Evolutionary conservation across 2,329 filamentous ascomycete species (phyloP), one percentile per base, ranked within the genome.

Genomic region (Fusarium ambrosium): DNA sequence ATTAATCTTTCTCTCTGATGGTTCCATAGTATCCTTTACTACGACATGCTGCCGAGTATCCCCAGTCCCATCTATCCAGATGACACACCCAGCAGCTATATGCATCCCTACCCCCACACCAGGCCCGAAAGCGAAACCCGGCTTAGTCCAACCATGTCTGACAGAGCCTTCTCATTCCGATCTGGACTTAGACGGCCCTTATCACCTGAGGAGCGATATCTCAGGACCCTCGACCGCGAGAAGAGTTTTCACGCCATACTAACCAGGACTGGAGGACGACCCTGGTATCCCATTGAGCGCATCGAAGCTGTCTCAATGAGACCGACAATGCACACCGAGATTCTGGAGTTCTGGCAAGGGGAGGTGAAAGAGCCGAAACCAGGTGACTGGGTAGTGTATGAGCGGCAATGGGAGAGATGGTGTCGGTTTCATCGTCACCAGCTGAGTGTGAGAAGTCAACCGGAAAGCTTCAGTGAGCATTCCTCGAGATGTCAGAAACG

Each of bases 321-420:
- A 4, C 71, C 71, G 18, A 48, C 34, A 61, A 43, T 61, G 4
- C 61, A 73, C 27, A 4, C 24, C 3, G 61, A 68, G 14, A 24
- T 77, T 32, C 59, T 78, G 24, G 20, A 59, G 5, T 78, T 69
- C 41, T 78, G 74, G 76, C 71, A 64, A 41, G 53, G 68, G 27
- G 66, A 73, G 10, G 41, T 51, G 3, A 14, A 45, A 6, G 39
- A 53, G 10, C 24, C 58, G n/a, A 66, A 51, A 13, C 59, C 58
- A 6, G 62, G 69, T 14, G 58, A 61, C 10, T 78, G 72, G 76
- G 65, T 51, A 36, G 59, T 77, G 4, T 78, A 75, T 58, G 69
- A 69, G 55, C 72, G 53, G 36, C 77, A 78, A 39, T 66, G 67
- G 59, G 55, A 64, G 24, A 70, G 71, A 20, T 78, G 77, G 77